Evolutionary conservation across 805 yeast species (phyloP).

Genomic region (Candida odintsovae): DNA sequence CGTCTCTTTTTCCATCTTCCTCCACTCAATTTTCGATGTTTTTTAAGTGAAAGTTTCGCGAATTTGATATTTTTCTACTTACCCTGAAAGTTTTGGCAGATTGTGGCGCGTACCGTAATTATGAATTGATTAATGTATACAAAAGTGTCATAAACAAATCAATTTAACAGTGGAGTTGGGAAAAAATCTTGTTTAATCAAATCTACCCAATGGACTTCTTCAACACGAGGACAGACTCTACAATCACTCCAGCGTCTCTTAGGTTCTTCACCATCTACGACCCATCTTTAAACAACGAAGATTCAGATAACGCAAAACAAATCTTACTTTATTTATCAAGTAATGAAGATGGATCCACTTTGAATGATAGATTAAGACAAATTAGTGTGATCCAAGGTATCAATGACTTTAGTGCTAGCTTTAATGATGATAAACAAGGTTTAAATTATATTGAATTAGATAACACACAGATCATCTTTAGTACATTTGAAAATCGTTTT

Average conservation of each 20-base stretch:
- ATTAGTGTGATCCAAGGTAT: slow-evolving; percentile 40
- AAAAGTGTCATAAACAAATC: too few species aligned
- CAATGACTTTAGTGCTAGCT: slow-evolving; percentile 10
- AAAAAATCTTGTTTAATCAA: too few species aligned
- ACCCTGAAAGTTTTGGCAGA: too few species aligned
- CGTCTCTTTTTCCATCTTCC: neutral
- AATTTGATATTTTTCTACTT: too few species aligned
- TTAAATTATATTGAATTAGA: slow-evolving; percentile 24
- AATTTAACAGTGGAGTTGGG: too few species aligned
- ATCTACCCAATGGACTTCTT: slow-evolving; percentile 20
- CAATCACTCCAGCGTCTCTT: slow-evolving; percentile 12
- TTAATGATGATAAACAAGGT: slow-evolving; percentile 1
- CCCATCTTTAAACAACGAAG: slow-evolving; percentile 30
- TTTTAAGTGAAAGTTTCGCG: too few species aligned
- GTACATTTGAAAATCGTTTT: slow-evolving; percentile 25
- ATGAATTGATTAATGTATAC: too few species aligned
- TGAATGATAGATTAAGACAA: slow-evolving; percentile 30
- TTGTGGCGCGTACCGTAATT: too few species aligned
- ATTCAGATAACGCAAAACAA: slow-evolving; percentile 26
- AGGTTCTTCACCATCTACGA: slow-evolving; percentile 33
- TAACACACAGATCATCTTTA: slow-evolving; percentile 22
- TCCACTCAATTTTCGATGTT: neutral
- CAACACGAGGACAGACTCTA: slow-evolving; percentile 10
- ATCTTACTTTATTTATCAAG: slow-evolving; percentile 29
- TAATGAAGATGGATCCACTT: slow-evolving; percentile 6